Evolutionary conservation across 2,329 filamentous ascomycete genomes (phyloP).

Genomic region (Trichophyton equinum): DNA sequence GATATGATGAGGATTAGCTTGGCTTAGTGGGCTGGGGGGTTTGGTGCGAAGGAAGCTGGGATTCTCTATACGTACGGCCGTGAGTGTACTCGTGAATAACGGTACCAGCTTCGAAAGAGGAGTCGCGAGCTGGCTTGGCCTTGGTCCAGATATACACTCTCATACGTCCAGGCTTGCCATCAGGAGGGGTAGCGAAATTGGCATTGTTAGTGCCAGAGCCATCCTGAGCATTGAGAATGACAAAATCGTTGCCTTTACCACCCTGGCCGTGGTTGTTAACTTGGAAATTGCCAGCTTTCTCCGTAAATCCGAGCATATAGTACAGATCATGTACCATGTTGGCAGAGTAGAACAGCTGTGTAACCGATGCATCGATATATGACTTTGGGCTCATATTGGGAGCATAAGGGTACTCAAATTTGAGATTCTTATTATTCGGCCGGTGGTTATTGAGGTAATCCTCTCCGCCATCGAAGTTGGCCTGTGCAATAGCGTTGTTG

Average conservation of each 20-base stretch:
- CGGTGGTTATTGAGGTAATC: slow-evolving; percentile 11
- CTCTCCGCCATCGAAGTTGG: slow-evolving; percentile 8
- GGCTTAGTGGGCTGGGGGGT: too few relatives aligned
- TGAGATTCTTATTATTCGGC: slow-evolving; percentile 6
- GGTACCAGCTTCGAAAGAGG: slow-evolving; percentile 10
- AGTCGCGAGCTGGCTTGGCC: slow-evolving; percentile 8
- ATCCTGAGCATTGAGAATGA: slow-evolving; percentile 11
- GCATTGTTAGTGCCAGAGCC: slow-evolving; percentile 12
- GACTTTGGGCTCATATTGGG: slow-evolving; percentile 4
- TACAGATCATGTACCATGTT: slow-evolving; percentile 10
- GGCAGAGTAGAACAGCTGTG: slow-evolving; percentile 11
- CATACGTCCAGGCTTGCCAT: slow-evolving; percentile 12
- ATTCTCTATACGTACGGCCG: slow-evolving; percentile 8
- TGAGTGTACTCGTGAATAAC: slow-evolving; percentile 13
- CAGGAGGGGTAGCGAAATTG: slow-evolving; percentile 12
- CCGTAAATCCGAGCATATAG: slow-evolving; percentile 11
- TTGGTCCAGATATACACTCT: slow-evolving; percentile 11
- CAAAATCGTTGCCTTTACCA: slow-evolving; percentile 10
- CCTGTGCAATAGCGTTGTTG: slow-evolving; percentile 11
- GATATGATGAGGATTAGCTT: background rate
- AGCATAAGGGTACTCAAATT: slow-evolving; percentile 11
- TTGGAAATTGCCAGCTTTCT: slow-evolving; percentile 12
- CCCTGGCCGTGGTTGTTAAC: slow-evolving; percentile 8
- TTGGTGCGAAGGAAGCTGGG: background rate
- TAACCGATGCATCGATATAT: slow-evolving; percentile 11